Base-by-base conservation (phyloP, 352 stramenopile species). In the Phytophthora cryptogea region DNA sequence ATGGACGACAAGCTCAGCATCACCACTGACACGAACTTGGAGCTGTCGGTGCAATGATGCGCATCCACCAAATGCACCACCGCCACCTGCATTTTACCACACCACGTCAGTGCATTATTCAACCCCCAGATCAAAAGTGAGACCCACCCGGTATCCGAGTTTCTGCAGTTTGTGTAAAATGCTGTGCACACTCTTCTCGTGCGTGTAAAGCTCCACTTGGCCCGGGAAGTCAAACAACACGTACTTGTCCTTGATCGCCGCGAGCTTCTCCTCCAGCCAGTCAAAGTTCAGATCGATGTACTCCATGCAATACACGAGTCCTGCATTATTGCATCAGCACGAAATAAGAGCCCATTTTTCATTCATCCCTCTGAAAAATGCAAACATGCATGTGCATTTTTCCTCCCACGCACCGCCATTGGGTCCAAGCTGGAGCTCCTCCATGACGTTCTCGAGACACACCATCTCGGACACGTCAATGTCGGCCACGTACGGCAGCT, bases 171-270 rank as follows among this genome's bases (percentile, higher is more conserved):
- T 88, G 61, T 98, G 88, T 20, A 99, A 82, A 53, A 99, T 93
- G 59, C 90, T 95, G 54, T 92, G 89, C 74, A 99, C 96, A 50
- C 97, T 95, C n/a, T 92, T 85, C 54, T 99, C 89, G 70, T 99
- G 97, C n/a, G 97, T 99, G 72, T 99, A 99, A 44, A 99, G 82
- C 78, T 99, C 97, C 42, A 99, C 91, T 82, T 99, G 98, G 0
- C 98, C 98, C 2, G 98, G 97, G 83, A 98, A 99, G 83, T 99
- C 98, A 36, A 99, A 96, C 13, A 99, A 77, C 8, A 99, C 70
- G 80, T 99, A 99, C 54, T 98, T 96, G 68, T 97, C 93, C 65
- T 80, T 66, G 32, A 91, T 62, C 39, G 45, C 41, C n/a, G 82
- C 79, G 57, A 97, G 97, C 14, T 88, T 81, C 26, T 99, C 94